Base-by-base conservation (phyloP, 192 early-diverging fungal genomes). In the Cladochytrium replicatum region DNA sequence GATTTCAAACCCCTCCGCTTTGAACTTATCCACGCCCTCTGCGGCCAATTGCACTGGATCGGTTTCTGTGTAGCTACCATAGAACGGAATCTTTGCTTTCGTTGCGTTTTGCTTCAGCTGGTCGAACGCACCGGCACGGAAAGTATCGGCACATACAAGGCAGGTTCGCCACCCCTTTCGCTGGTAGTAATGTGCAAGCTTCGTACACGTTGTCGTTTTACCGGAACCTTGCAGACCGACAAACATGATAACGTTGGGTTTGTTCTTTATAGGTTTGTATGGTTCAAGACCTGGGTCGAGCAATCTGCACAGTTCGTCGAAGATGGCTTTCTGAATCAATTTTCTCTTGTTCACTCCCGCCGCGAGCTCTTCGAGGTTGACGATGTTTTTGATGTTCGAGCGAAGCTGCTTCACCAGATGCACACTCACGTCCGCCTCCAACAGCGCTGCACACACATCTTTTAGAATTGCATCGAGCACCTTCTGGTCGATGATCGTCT, bases 41-140 rank as follows among this genome's bases (percentile, higher is more conserved):
- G 71, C 55, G 0, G 93, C 93, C 32, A 97, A 78, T 40, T 79
- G 74, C 26, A 93, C 93, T 1, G 93, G 92, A 62, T 97, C 92
- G 0, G 81, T 82, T 63, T 97, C 93, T 15, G 74, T 87, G 60
- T 95, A 97, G 57, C 84, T 82, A 53, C 87, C 88, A 57, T 89
- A 97, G 63, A 85, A 97, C 37, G 93, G 93, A 41, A 97, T 93
- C 46, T 94, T 90, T 13, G 91, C 93, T 48, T 93, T 87, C 17
- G 92, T 88, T 9, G 93, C 91, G 50, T 97, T 97, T 60, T 97
- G 93, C 68, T 91, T 95, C 52, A 97, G 76, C 73, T 97, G 93
- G 71, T 97, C 93, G 63, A 95, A 95, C 9, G 93, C 93, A 71
- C 93, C 93, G 34, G 93, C 93, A 63, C 93, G 86, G 69, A 93